Base-by-base conservation (phyloP, 208 protist genomes). In the Zelonia costaricensis region DNA sequence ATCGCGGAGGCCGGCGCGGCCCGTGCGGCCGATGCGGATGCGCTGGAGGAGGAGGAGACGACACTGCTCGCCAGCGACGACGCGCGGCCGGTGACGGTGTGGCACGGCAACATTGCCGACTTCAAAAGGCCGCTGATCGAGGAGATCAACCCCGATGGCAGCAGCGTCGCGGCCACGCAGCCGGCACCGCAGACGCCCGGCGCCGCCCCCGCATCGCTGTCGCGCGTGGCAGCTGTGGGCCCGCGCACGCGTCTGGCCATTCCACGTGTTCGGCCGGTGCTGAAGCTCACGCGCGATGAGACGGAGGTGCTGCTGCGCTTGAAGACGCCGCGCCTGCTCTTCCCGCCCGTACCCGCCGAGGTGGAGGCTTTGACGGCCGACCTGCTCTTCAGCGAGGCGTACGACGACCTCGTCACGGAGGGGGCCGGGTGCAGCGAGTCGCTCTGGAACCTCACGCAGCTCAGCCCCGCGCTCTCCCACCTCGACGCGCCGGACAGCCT, bases 371-470 rank as follows among this genome's bases (percentile, higher is more conserved):
- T 92, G 27, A 94, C 92, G 35, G 58, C 82, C 4, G 92, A 97
- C 56, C 62, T 97, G 36, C 76, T 97, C 8, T 77, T 91, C 22
- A 72, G 88, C 27, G 88, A 95, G 60, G 80, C 78, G 28, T 97
- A 97, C 77, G 90, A 97, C 63, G 86, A 94, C 62, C 23, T 93
- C 47, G 85, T 93, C 22, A 95, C 89, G 16, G 86, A 94, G 48
- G 92, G 90, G 23, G 62, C 54, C 13, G 88, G 88, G 25, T 95
- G 86, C 67, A 84, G 82, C 58, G 94, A 97, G 74, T 92, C 85
- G 16, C 58, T 93, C 39, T 97, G 94, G 92, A 97, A 91, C 65
- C 13, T 97, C 9, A 84, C 76, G 60, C 82, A 86, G 60, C 65
- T 97, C 22, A 93, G 82, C 64, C 80, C 86, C 10, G 69, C 87